These are phyloP conservation scores for Wickerhamomyces bovis DNA, from an alignment of 805 yeast genomes.

Conservation along the genomic window DNA sequence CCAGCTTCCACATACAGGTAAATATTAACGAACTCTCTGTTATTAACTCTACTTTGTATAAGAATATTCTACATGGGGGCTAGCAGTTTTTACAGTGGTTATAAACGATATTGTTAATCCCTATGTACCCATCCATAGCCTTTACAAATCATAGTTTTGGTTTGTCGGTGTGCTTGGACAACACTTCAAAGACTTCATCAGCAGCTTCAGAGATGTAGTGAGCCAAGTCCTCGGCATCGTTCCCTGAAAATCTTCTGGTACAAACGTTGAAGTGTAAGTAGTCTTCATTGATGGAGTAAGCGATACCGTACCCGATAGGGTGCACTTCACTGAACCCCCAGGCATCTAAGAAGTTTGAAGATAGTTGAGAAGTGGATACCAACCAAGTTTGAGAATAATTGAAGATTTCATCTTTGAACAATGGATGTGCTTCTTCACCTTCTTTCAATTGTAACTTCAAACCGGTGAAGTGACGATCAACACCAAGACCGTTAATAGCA, in stretches of 20 bases:
- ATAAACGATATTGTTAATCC: too few relatives aligned
- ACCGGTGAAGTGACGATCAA: constrained; percentile 92
- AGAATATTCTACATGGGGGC: too few relatives aligned
- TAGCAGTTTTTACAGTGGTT: too few relatives aligned
- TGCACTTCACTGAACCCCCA: constrained; percentile 96
- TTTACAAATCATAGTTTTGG: constrained; percentile 9
- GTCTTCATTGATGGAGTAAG: constrained; percentile 85
- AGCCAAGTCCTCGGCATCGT: constrained; percentile 50
- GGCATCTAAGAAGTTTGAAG: constrained; percentile 78
- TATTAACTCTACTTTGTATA: too few relatives aligned
- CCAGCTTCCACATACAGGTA: too few relatives aligned
- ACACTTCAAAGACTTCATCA: constrained; percentile 67
- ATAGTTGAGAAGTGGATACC: constrained; percentile 82
- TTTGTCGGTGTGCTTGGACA: constrained; percentile 25
- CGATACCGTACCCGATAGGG: constrained; percentile 90
- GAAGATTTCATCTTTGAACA: constrained; percentile 73
- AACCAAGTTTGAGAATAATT: constrained; percentile 79
- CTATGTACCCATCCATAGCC: not conserved
- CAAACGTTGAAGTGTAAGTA: constrained; percentile 84
- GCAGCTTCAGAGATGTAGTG: constrained; percentile 74
- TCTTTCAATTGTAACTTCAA: constrained; percentile 62
- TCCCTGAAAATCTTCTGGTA: constrained; percentile 55
- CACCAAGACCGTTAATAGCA: constrained; percentile 84
- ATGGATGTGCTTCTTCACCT: constrained; percentile 52
- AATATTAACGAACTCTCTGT: too few relatives aligned